Base-by-base conservation (phyloP, 192 early-diverging fungal genomes). In the Paraglomus occultum region DNA sequence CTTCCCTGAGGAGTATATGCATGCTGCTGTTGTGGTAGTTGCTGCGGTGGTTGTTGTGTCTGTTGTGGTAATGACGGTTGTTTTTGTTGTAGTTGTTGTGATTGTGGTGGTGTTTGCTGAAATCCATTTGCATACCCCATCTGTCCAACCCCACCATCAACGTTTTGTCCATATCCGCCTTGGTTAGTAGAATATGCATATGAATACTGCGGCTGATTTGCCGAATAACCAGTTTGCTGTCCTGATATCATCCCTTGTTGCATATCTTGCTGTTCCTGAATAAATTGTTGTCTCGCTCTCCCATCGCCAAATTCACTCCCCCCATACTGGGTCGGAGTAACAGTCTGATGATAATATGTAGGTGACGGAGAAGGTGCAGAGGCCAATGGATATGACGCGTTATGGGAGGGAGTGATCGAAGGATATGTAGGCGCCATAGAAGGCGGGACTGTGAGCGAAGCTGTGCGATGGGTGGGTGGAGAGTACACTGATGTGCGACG, bases 361-460 rank as follows among this genome's bases (percentile, higher is more conserved):
- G 67, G 46, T 9, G 67, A 59, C 9, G 51, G 45, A 17, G 67
- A 42, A 48, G 67, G 67, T 38, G 67, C 67, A 39, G 67, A 70
- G 22, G 67, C 67, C 31, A 59, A 12, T n/a, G 67, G 67, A 50
- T 70, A 70, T 40, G 42, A 43, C 8, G 53, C 38, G 11, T 23
- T 20, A 59, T 12, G 12, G 5, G 46, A 18, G 8, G 54, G n/a
- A 22, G 45, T 31, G n/a, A 69, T 57, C n/a, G 50, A 23, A 38
- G 67, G 67, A 50, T 70, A 70, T 11, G 40, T 39, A 40, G n/a
- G 14, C 42, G 54, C 67, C 9, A 3, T 11, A 20, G 5, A 20
- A 11, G 42, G 43, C 44, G 20, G 0, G 4, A 22, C 57, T 31
- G 52, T 8, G 31, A 31, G 31, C 31, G 31, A 31, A 31, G 31